Evolutionary conservation across 192 early-diverging fungal species (phyloP).

Genomic region (Backusella circina): DNA sequence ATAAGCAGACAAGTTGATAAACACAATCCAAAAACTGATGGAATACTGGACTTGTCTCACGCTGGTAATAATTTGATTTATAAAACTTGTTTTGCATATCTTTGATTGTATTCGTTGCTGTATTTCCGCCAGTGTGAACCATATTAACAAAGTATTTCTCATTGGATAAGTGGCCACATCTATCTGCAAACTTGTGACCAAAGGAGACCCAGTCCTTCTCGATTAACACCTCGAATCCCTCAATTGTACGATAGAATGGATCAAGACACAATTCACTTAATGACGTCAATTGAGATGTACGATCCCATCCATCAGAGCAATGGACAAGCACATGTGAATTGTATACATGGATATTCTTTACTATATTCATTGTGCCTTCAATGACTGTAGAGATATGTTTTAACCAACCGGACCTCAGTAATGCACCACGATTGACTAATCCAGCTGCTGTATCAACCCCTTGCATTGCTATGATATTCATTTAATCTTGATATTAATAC

Average conservation of each 20-base stretch:
- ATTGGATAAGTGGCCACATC: constrained; percentile 86
- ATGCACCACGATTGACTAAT: constrained; percentile 41
- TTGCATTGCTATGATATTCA: constrained; percentile 55
- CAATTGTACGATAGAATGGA: constrained; percentile 93
- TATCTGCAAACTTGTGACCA: constrained; percentile 93
- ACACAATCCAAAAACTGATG: constrained; percentile 97
- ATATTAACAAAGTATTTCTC: constrained; percentile 63
- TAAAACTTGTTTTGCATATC: constrained; percentile 58
- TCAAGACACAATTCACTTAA: constrained; percentile 90
- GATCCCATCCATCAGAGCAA: constrained; percentile 99
- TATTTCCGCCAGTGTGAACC: constrained; percentile 40
- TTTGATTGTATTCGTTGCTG: constrained; percentile 57
- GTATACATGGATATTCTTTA: constrained; percentile 69
- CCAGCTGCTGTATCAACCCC: constrained; percentile 39
- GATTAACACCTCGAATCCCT: constrained; percentile 85
- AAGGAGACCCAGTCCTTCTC: constrained; percentile 99
- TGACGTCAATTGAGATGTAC: constrained; percentile 91
- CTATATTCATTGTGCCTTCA: constrained; percentile 76
- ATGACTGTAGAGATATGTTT: constrained; percentile 81
- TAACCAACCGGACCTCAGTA: constrained; percentile 83
- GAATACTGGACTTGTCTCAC: constrained; percentile 93
- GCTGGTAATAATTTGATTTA: constrained; percentile 54
- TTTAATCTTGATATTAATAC: too few relatives aligned
- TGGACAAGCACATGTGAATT: constrained; percentile 90
- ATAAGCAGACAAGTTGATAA: constrained; percentile 87